Conservation (phyloP, 495 filamentous ascomycete genomes). For the Neurospora discreta region DNA sequence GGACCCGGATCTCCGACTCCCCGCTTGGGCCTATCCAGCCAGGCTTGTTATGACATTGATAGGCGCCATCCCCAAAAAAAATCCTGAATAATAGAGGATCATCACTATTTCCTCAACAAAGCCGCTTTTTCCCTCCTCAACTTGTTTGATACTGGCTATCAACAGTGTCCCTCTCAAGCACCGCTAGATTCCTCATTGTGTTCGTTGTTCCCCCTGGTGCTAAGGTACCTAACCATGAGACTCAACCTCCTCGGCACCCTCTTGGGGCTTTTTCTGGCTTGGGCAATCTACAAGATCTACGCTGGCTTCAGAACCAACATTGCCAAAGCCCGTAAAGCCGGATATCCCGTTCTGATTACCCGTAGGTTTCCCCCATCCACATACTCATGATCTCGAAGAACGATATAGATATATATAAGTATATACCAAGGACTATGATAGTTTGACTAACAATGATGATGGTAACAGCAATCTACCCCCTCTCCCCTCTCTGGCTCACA, state of each 20-base stretch:
- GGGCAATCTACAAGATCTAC: slow-evolving; percentile 11
- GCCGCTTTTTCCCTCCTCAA: background rate
- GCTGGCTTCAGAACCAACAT: slow-evolving; percentile 29
- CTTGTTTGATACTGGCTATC: background rate
- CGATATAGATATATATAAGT: no score
- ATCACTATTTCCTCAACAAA: background rate
- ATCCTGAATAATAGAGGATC: background rate
- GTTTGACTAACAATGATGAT: no score
- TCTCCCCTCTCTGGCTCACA: slow-evolving; percentile 38
- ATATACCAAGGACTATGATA: no score
- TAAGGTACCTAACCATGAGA: background rate
- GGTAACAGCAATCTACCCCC: slow-evolving; percentile 27
- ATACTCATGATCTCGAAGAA: no score
- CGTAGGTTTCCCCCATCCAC: no score
- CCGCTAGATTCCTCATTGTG: background rate
- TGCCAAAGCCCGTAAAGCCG: slow-evolving; percentile 31
- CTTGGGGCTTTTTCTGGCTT: slow-evolving; percentile 3
- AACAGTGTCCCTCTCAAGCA: background rate
- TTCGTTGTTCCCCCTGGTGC: no score
- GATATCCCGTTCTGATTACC: slow-evolving; percentile 29
- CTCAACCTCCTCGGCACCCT: slow-evolving; percentile 2
- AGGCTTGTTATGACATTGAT: background rate
- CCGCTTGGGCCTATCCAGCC: background rate
- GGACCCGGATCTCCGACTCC: background rate
- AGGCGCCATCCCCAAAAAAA: background rate